Conservation (phyloP, 192 early-diverging fungal species). For the Phycomyces blakesleeanus region DNA sequence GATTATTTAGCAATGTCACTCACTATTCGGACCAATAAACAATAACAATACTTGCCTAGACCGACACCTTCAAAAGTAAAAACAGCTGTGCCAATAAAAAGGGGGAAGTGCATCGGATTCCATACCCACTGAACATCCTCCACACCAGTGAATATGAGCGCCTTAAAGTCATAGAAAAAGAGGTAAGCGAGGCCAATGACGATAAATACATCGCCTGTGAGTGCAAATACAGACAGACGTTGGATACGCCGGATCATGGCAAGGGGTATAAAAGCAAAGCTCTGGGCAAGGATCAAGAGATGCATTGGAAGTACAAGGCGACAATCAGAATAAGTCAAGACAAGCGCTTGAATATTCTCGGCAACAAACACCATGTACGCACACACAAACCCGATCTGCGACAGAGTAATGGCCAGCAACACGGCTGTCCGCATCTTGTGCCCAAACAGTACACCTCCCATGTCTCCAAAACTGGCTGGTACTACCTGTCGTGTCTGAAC, state of each 20-base stretch:
- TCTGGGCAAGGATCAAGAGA: constrained; percentile 64
- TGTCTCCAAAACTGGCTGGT: constrained; percentile 67
- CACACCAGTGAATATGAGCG: constrained; percentile 52
- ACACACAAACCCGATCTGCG: constrained; percentile 83
- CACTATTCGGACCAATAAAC: too few species aligned
- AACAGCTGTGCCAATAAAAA: constrained; percentile 91
- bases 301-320: constrained; percentile 37
- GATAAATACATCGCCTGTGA: constrained; percentile 91
- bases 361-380: constrained; percentile 92
- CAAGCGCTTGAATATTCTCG: constrained; percentile 76
- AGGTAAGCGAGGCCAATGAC: constrained; percentile 80
- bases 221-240: constrained; percentile 73
- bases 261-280: constrained; percentile 76
- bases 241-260: constrained; percentile 90
- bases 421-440: constrained; percentile 59
- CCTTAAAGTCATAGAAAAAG: constrained; percentile 71
- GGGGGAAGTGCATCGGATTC: constrained; percentile 75
- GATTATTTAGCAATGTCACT: background rate
- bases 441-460: constrained; percentile 64
- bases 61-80: constrained; percentile 95
- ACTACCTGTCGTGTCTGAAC: constrained; percentile 59
- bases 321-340: constrained; percentile 72
- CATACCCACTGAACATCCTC: constrained; percentile 51
- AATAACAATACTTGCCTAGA: too few species aligned
- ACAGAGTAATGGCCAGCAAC: constrained; percentile 41